Evolutionary conservation across 768 basidiomycete species (phyloP).

Genomic region (Russula abietina): DNA sequence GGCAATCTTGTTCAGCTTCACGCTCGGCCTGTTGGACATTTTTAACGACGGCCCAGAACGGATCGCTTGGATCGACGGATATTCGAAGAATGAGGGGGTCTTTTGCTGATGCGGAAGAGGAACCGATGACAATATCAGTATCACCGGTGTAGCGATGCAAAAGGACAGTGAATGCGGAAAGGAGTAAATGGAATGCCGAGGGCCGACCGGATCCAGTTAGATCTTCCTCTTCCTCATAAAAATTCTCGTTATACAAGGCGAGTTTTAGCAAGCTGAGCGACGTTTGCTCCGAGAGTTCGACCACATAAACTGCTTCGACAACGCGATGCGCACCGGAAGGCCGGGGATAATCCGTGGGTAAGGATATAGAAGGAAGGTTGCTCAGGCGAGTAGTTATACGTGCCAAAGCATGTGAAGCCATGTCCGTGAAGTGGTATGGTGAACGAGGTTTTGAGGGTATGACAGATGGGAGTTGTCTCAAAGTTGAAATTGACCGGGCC

Average conservation of each 20-base stretch:
- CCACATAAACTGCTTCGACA: slow-evolving; percentile 75
- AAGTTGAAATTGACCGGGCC: background rate
- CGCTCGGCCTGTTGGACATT: slow-evolving; percentile 79
- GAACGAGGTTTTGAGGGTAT: background rate
- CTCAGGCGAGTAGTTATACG: slow-evolving; percentile 63
- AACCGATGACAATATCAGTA: slow-evolving; percentile 86
- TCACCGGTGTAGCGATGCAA: slow-evolving; percentile 95
- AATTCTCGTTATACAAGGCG: slow-evolving; percentile 61
- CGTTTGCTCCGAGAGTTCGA: slow-evolving; percentile 67
- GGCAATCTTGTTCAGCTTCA: slow-evolving; percentile 73
- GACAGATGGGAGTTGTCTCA: background rate
- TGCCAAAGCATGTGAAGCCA: slow-evolving; percentile 35
- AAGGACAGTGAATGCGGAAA: slow-evolving; percentile 87
- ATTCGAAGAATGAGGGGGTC: slow-evolving; percentile 83
- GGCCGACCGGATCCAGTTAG: slow-evolving; percentile 43
- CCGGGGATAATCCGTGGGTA: slow-evolving; percentile 95
- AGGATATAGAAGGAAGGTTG: slow-evolving; percentile 79
- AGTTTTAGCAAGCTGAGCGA: slow-evolving; percentile 78
- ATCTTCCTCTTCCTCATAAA: slow-evolving; percentile 46
- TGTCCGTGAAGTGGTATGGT: slow-evolving; percentile 11
- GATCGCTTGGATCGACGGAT: slow-evolving; percentile 75
- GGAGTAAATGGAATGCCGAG: slow-evolving; percentile 84
- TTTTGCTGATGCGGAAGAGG: slow-evolving; percentile 67
- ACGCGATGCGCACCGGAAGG: slow-evolving; percentile 65
- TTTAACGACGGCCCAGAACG: slow-evolving; percentile 83